Evolutionary conservation across 805 yeast species (phyloP).

Genomic region (Lachancea fermentati): DNA sequence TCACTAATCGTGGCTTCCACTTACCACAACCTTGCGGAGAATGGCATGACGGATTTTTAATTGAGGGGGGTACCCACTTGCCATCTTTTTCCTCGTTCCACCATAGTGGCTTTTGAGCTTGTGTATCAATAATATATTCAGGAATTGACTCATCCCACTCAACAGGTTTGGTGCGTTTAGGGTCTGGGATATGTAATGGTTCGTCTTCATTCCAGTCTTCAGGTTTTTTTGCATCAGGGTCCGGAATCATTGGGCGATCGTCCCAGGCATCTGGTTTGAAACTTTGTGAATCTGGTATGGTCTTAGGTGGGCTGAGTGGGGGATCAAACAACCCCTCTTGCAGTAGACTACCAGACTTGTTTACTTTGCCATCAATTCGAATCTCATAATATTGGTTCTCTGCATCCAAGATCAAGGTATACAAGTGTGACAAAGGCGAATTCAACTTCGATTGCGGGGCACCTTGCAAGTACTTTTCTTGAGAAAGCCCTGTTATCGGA

Average conservation of each 20-base stretch:
- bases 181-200: slow-evolving; percentile 61
- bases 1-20: slow-evolving; percentile 65
- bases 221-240: slow-evolving; percentile 67
- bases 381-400: slow-evolving; percentile 68
- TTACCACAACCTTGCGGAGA: slow-evolving; percentile 66
- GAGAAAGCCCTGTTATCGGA: slow-evolving; percentile 48
- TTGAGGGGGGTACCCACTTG: slow-evolving; percentile 66
- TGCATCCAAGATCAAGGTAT: slow-evolving; percentile 63
- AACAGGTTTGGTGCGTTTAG: slow-evolving; percentile 60
- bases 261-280: slow-evolving; percentile 79
- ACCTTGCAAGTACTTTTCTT: slow-evolving; percentile 62
- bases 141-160: slow-evolving; percentile 72
- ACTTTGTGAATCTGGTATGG: slow-evolving; percentile 52
- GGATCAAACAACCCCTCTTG: slow-evolving; percentile 56
- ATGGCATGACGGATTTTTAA: slow-evolving; percentile 70
- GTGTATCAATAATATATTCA: slow-evolving; percentile 60
- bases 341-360: slow-evolving; percentile 61
- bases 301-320: slow-evolving; percentile 58
- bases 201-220: slow-evolving; percentile 78
- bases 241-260: slow-evolving; percentile 59
- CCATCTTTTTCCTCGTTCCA: slow-evolving; percentile 95
- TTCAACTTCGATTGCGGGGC: slow-evolving; percentile 57
- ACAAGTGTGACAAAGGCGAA: slow-evolving; percentile 53
- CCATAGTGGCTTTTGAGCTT: slow-evolving; percentile 58
- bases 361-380: slow-evolving; percentile 74